Percentiles rank a stretch among this genome's conserved stretches.
Evolutionary conservation across 2,329 filamentous ascomycete species (phyloP).

Genomic region (Fusarium sp.): DNA sequence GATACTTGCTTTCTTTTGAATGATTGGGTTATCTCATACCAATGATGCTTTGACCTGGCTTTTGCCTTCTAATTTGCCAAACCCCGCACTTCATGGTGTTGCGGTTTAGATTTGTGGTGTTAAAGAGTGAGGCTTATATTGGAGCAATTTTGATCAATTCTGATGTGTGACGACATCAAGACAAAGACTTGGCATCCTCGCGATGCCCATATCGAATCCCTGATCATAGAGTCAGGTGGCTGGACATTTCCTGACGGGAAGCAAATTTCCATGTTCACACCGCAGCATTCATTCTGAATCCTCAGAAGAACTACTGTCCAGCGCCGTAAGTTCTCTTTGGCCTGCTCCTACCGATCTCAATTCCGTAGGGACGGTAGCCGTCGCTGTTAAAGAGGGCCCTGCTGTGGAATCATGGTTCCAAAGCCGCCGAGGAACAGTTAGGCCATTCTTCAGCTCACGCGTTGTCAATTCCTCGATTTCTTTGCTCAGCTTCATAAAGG

Average conservation of each 20-base stretch:
- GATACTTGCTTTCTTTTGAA: not conserved
- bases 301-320: not conserved
- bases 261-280: not conserved
- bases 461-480: not conserved
- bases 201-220: not conserved
- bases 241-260: not conserved
- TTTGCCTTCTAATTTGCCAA: not conserved
- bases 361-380: conserved; percentile 2
- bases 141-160: not conserved
- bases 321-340: rapidly evolving
- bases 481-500: not conserved
- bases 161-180: not conserved
- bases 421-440: not conserved
- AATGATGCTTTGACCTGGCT: not conserved
- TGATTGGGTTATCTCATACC: not conserved
- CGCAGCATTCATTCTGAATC: not conserved
- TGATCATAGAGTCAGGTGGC: not conserved
- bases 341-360: not conserved
- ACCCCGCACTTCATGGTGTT: not conserved
- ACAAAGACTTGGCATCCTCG: not conserved
- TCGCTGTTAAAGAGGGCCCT: conserved; percentile 1
- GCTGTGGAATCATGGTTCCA: conserved; percentile 7
- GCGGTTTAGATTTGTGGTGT: not conserved
- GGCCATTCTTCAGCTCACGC: not conserved
- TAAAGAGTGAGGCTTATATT: not conserved